Evolutionary conservation across 2,329 filamentous ascomycete species (phyloP), one percentile per base, ranked within the genome.

Genomic region (Pseudocercospora fijiensis): DNA sequence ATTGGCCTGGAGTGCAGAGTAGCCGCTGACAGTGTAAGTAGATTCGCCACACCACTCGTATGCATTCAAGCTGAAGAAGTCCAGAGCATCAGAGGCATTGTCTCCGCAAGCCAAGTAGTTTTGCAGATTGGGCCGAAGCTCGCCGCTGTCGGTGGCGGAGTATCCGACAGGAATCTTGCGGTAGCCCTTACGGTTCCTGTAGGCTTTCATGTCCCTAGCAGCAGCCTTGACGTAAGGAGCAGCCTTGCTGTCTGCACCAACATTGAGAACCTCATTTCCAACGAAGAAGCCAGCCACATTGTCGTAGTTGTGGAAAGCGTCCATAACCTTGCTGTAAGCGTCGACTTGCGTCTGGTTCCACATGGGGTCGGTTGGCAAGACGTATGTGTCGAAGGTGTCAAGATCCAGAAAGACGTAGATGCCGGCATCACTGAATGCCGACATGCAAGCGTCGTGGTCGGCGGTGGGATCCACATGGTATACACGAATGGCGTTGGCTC

Each of bases 331-430:
- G 52, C 84, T 79, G 77, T 90, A 95, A 28, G 83, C 82, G 61
- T 88, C 81, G 69, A 86, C 85, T 78, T 95, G 90, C 7, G 85
- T 86, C 69, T 86, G 73, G 71, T 89, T 93, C 91, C 92, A 96
- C 63, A 82, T 82, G 4, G 89, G 88, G 11, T 79, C 76, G 33
- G 65, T 64, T 20, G 65, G 67, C 51, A 66, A 60, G 68, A 92
- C 89, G 73, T 90, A 88, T 0, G 88, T 89, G 68, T 81, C 78
- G 72, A 90, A 90, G 5, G 88, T 90, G 72, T 92, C 93, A 65
- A 96, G 83, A 76, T 96, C 92, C 57, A 96, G 84, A 75, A 94
- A 88, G 60, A 92, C 78, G 75, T 96, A 96, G 75, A 96, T 94
- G 62, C 90, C 90, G 47, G 87, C 89, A 71, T 92, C 86, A 11